Evolutionary conservation across 257 asterid species (phyloP).

Genomic region (Solanum habrochaites): DNA sequence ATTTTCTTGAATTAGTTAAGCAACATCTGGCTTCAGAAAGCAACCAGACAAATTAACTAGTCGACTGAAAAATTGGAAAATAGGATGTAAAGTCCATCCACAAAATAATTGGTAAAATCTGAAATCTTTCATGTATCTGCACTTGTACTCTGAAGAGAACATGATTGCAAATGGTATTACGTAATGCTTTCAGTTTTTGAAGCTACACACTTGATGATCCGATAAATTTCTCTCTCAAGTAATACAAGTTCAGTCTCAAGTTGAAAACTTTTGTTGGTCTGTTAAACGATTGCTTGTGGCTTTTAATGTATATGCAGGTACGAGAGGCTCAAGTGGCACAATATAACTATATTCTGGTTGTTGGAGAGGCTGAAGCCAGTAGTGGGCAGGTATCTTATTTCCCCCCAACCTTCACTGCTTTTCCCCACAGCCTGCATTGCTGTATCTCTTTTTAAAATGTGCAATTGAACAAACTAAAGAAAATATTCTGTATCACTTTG

Average conservation of each 20-base stretch:
- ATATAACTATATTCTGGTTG: conserved; percentile 90
- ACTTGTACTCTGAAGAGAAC: neutral
- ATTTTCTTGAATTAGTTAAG: neutral
- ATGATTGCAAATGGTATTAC: neutral
- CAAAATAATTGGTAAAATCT: neutral
- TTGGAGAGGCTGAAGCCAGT: conserved; percentile 86
- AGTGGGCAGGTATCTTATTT: conserved; percentile 17
- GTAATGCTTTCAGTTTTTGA: neutral
- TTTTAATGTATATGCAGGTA: conserved; percentile 33
- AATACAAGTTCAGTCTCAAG: neutral
- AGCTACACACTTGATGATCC: neutral
- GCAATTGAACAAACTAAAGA: neutral
- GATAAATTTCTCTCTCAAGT: neutral
- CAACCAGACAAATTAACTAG: neutral
- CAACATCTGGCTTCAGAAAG: neutral
- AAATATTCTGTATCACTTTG: neutral
- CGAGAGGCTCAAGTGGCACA: conserved; percentile 95
- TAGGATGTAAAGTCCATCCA: neutral
- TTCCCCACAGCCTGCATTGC: neutral
- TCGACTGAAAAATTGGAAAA: neutral
- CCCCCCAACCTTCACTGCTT: neutral
- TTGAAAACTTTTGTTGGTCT: neutral
- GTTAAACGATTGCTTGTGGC: neutral
- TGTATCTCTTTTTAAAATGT: neutral
- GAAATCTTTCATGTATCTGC: neutral